Evolutionary conservation across 2,329 filamentous ascomycete species (phyloP), one percentile per base, ranked within the genome.

Genomic region (Simplicillium aogashimaense): DNA sequence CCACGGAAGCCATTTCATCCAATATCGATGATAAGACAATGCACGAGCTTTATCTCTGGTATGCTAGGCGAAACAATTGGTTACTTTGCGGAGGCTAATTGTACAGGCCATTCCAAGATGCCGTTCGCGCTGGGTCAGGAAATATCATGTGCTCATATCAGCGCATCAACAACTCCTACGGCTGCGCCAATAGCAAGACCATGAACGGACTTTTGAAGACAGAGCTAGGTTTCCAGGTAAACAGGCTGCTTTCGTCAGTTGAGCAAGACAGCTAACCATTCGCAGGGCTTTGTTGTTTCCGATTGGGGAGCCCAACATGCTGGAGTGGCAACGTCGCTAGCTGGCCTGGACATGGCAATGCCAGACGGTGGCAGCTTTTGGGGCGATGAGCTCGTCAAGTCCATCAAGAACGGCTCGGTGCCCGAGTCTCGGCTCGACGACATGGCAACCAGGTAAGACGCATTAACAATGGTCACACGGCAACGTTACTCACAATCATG

Each of bases 321-420:
- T 0, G 20, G 20, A 25, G 20, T 25, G 80, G 81, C 29, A 71
- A 81, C 10, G 70, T 70, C 80, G 1, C 59, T 80, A 41, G 77
- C 80, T 3, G 84, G 83, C 20, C 55, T 88, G 20, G 83, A 87
- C 52, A 78, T 86, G 72, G 73, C 71, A 10, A 86, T 87, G 83
- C 81, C 80, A 0, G 59, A 46, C 8, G 58, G 52, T 1, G 51
- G 51, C 3, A 37, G 44, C 0, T 62, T 59, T 39, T 76, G 69
- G 69, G 60, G 64, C 11, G 46, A 54, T 4, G 82, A 85, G 15
- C 66, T 85, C 0, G 62, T 67, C 1, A 57, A 67, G 4, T 74
- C 79, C 0, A 72, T 86, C 12, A 63, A 64, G 10, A 80, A 83
- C 46, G 78, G 78, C 2, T 71, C 71, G 0, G 58, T 85, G 0